These are phyloP conservation scores for Cyclotella atomus DNA, from an alignment of 108 stramenopile species.

Conservation along the genomic window DNA sequence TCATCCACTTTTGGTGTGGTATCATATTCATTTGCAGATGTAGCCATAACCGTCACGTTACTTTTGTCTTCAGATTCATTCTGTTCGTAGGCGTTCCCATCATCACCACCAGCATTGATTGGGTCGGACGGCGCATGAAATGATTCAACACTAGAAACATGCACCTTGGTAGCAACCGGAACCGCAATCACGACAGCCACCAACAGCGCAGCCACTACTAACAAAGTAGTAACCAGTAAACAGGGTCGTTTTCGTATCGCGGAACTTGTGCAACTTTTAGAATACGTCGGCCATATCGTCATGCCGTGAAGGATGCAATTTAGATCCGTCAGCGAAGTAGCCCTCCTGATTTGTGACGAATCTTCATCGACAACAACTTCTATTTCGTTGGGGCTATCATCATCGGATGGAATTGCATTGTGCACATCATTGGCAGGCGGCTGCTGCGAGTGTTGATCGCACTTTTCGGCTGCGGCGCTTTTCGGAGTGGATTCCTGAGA, in stretches of 20 bases:
- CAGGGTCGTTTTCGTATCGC: background rate
- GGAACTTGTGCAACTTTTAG: background rate
- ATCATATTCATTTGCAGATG: background rate
- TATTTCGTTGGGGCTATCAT: background rate
- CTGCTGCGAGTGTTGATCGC: background rate
- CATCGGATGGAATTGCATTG: background rate
- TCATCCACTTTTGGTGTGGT: background rate
- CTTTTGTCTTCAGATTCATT: background rate
- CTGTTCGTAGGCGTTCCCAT: background rate
- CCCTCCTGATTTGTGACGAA: background rate
- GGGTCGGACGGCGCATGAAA: background rate
- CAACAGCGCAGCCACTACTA: background rate
- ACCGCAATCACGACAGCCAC: background rate
- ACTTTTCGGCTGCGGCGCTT: background rate
- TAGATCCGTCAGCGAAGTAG: background rate
- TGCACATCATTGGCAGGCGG: background rate
- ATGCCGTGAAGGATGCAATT: background rate
- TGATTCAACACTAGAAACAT: background rate
- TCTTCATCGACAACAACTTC: conserved; percentile 2
- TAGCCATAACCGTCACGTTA: too few species aligned
- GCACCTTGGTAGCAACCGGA: background rate
- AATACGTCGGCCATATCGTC: background rate
- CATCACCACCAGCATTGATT: background rate
- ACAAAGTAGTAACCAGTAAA: background rate
- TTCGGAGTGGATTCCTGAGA: background rate